Evolutionary conservation across 1,284 basidiomycete genomes (phyloP).

Genomic region (Laetiporus sulphureus): DNA sequence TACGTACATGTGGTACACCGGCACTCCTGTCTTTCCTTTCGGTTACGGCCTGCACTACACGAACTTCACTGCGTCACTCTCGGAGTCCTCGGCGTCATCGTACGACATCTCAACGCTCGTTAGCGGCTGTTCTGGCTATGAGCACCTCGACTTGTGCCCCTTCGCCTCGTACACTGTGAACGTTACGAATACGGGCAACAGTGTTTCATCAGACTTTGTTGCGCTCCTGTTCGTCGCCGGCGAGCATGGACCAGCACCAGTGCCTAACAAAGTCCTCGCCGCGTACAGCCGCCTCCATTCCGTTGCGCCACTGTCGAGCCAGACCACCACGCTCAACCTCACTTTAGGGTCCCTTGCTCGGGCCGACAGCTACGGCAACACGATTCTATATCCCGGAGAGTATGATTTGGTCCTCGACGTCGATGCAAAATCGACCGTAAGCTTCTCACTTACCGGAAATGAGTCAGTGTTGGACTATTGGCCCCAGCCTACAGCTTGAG

Average conservation of each 20-base stretch:
- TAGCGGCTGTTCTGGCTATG: constrained; percentile 16
- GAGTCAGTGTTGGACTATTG: constrained; percentile 17
- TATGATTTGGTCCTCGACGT: constrained; percentile 41
- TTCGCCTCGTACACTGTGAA: constrained; percentile 42
- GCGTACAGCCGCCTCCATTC: constrained; percentile 41
- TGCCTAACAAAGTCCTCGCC: constrained; percentile 45
- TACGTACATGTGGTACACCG: constrained; percentile 53
- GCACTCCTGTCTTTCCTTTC: constrained; percentile 42
- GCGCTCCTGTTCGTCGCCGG: constrained; percentile 46
- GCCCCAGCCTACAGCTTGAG: constrained; percentile 5
- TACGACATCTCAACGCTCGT: constrained; percentile 38
- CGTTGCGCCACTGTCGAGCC: constrained; percentile 30
- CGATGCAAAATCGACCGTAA: constrained; percentile 16
- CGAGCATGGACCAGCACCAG: constrained; percentile 41
- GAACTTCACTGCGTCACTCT: constrained; percentile 35
- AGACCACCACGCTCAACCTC: constrained; percentile 35
- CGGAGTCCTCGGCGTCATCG: constrained; percentile 19
- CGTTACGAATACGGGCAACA: constrained; percentile 41
- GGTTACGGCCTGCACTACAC: constrained; percentile 50
- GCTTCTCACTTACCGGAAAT: constrained; percentile 37
- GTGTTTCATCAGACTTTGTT: constrained; percentile 45
- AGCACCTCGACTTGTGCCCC: constrained; percentile 35
- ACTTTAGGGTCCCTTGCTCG: constrained; percentile 45
- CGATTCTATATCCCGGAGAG: constrained; percentile 40
- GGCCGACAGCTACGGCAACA: constrained; percentile 39